Conservation (phyloP, 1,139 yeast genomes). For the Blastobotrys malaysiensis region DNA sequence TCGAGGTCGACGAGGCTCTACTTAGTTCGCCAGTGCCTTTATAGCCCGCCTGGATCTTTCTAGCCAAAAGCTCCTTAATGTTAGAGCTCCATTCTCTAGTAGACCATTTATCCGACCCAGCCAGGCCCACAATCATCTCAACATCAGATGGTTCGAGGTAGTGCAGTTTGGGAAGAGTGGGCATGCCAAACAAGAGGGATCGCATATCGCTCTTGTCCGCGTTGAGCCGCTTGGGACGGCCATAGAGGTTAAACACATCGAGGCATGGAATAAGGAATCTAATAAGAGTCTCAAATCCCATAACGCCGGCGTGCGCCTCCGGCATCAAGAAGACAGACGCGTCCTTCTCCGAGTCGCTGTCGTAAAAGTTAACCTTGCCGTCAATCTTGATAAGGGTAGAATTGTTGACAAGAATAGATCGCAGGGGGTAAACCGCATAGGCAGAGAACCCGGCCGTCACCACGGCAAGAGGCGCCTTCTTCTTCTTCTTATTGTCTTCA, state of each 20-base stretch:
- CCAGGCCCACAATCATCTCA: conserved; percentile 38
- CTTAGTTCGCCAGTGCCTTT: conserved; percentile 62
- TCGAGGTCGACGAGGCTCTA: not conserved
- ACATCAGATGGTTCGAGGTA: conserved; percentile 63
- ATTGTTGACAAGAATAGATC: conserved; percentile 71
- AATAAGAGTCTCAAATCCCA: conserved; percentile 90
- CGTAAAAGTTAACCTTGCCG: conserved; percentile 61
- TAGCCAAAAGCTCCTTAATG: conserved; percentile 57
- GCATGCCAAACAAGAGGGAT: conserved; percentile 83
- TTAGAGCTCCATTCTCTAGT: conserved; percentile 61
- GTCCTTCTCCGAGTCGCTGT: conserved; percentile 49
- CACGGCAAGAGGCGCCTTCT: conserved; percentile 75
- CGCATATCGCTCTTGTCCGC: conserved; percentile 79
- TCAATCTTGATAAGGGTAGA: conserved; percentile 86
- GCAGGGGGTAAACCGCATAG: conserved; percentile 91
- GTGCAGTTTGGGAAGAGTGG: conserved; percentile 83
- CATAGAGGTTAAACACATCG: conserved; percentile 84
- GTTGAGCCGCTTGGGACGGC: conserved; percentile 82
- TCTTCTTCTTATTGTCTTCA: conserved; percentile 42
- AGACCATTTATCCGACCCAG: conserved; percentile 52
- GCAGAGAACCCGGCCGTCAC: conserved; percentile 65
- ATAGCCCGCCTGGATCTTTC: conserved; percentile 67
- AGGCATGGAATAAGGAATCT: conserved; percentile 78
- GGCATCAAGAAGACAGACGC: conserved; percentile 94
- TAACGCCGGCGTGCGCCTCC: conserved; percentile 86